Percentiles rank a stretch among this genome's conserved stretches.
Conservation (phyloP, 2,329 filamentous ascomycete species). For the Periglandula ipomoeae region DNA sequence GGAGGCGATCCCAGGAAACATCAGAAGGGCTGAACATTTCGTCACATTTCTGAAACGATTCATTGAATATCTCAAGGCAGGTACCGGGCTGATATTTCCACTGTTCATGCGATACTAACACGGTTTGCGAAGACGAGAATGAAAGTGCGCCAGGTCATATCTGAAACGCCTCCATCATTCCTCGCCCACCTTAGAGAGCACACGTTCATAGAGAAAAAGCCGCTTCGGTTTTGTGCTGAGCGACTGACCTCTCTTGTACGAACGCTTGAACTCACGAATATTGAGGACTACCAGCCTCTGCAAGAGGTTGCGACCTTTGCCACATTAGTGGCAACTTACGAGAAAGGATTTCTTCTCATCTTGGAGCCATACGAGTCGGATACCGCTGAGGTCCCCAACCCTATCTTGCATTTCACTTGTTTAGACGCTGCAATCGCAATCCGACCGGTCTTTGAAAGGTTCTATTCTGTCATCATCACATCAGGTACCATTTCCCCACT, state of each 20-base stretch:
- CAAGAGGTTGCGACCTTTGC: constrained; percentile 98
- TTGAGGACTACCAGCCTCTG: constrained; percentile 93
- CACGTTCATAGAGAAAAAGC: constrained; percentile 96
- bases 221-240: constrained; percentile 88
- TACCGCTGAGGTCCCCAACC: constrained; percentile 89
- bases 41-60: constrained; percentile 91
- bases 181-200: constrained; percentile 86
- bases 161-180: constrained; percentile 92
- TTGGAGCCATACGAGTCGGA: constrained; percentile 97
- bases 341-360: constrained; percentile 91
- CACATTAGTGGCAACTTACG: constrained; percentile 90
- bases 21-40: constrained; percentile 91
- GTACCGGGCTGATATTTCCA: background rate
- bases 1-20: constrained; percentile 94
- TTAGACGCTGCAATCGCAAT: constrained; percentile 97
- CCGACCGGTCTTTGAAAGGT: constrained; percentile 93
- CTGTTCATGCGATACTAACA: background rate
- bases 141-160: constrained; percentile 96
- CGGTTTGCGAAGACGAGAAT: constrained; percentile 63
- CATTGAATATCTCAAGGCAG: constrained; percentile 84
- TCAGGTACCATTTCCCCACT: constrained; percentile 94
- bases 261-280: constrained; percentile 91
- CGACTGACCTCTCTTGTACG: constrained; percentile 87
- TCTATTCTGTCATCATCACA: constrained; percentile 96
- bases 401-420: constrained; percentile 93